These are phyloP conservation scores for Podila minutissima DNA, from an alignment of 192 early-diverging fungal genomes.

Conservation along the genomic window DNA sequence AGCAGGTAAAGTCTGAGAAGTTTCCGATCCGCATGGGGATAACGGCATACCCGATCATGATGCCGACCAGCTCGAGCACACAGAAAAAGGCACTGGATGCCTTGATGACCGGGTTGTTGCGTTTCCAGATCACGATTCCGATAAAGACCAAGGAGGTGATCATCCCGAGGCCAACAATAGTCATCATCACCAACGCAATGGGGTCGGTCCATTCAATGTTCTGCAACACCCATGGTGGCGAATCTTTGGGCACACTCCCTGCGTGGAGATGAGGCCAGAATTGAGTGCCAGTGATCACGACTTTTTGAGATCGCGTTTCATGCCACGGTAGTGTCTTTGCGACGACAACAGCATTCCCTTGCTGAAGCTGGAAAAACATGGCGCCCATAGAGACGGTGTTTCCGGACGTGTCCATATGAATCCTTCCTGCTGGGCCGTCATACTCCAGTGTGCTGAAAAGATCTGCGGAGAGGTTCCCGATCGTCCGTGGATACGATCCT, in stretches of 20 bases:
- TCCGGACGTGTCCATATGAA: neutral
- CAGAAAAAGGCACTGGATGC: constrained; percentile 18
- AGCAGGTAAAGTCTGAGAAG: neutral
- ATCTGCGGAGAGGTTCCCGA: constrained; percentile 1
- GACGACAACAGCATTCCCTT: neutral
- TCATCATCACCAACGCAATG: neutral
- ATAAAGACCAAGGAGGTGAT: constrained; percentile 1
- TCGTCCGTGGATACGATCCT: constrained; percentile 2
- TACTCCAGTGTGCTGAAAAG: constrained; percentile 4
- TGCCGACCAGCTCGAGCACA: constrained; percentile 6
- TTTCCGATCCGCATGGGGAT: constrained; percentile 2
- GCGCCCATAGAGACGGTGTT: neutral
- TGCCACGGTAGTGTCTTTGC: neutral
- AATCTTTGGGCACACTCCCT: neutral
- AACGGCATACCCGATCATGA: constrained; percentile 1
- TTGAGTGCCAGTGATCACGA: neutral
- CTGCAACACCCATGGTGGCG: constrained; percentile 5
- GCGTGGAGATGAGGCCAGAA: neutral
- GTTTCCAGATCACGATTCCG: constrained; percentile 5
- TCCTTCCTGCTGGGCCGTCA: constrained; percentile 4
- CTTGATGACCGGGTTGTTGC: constrained; percentile 12
- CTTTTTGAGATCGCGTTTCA: neutral
- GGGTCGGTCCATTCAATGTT: constrained; percentile 9
- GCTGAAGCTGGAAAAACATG: constrained; percentile 5
- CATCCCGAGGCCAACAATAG: neutral